Percentiles rank a stretch among this genome's conserved stretches.
phyloP scores from a whole-genome alignment of 2,329 filamentous ascomycete genomes.

The Xylariaceae sp. region DNA sequence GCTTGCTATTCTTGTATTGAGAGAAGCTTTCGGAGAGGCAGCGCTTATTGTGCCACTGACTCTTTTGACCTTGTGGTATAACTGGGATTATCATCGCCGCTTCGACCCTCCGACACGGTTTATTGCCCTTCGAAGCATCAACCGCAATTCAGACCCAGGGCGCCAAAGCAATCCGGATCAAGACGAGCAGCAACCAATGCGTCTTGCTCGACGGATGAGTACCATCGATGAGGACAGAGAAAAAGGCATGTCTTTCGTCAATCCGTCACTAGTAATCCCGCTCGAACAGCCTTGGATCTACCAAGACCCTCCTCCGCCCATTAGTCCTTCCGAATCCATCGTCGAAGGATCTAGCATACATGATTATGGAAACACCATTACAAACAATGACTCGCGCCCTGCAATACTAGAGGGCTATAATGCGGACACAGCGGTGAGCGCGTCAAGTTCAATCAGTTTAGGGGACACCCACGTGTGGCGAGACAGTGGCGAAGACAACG shows the following conservation, averaged over 20 bases:
- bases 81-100: constrained; percentile 72
- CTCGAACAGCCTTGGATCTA: constrained; percentile 72
- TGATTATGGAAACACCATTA: constrained; percentile 9
- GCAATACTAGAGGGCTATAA: constrained; percentile 8
- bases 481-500: constrained; percentile 25
- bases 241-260: constrained; percentile 68
- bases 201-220: constrained; percentile 51
- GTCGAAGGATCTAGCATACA: neutral
- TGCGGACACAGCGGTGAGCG: constrained; percentile 20
- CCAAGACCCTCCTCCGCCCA: constrained; percentile 48
- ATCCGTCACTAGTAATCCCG: constrained; percentile 69
- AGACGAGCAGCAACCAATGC: constrained; percentile 37
- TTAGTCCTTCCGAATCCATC: constrained; percentile 21
- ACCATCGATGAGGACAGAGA: constrained; percentile 73
- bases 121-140: constrained; percentile 85
- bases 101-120: constrained; percentile 90
- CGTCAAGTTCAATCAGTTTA: constrained; percentile 30
- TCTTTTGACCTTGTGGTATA: constrained; percentile 82
- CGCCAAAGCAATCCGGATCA: constrained; percentile 43
- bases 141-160: constrained; percentile 56
- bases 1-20: constrained; percentile 77
- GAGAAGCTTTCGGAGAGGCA: constrained; percentile 70
- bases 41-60: constrained; percentile 73
- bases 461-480: constrained; percentile 31
- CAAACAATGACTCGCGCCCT: constrained; percentile 8